These are phyloP conservation scores for Cystoisospora suis DNA, from an alignment of 169 alveolate species.

Conservation along the genomic window DNA sequence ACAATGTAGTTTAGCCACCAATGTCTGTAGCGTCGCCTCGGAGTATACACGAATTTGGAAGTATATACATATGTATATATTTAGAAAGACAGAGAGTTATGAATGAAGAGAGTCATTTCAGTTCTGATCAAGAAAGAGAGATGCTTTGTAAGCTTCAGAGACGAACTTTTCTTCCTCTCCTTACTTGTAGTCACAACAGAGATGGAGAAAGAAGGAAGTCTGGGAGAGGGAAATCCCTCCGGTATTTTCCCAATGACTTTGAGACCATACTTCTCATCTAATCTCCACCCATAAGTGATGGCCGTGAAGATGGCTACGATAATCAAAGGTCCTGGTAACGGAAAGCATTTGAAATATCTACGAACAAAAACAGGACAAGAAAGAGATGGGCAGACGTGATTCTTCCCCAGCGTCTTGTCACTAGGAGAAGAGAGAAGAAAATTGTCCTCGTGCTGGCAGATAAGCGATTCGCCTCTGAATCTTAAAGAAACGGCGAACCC, in stretches of 20 bases:
- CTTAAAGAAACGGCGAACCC: too few relatives aligned
- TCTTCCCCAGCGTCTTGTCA: too few relatives aligned
- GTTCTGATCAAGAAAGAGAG: too few relatives aligned
- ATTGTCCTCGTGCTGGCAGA: neutral
- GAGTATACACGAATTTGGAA: too few relatives aligned
- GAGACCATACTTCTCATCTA: conserved; percentile 35
- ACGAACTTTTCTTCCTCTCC: too few relatives aligned
- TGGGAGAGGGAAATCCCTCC: conserved; percentile 62
- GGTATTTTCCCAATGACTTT: conserved; percentile 57
- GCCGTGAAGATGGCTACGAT: conserved; percentile 52
- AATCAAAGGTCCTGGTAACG: conserved; percentile 61
- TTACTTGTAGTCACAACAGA: neutral
- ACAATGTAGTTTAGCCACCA: too few relatives aligned
- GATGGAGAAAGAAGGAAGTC: conserved; percentile 48
- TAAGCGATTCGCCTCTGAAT: too few relatives aligned
- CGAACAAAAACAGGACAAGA: neutral
- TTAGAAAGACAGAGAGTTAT: too few relatives aligned
- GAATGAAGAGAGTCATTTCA: too few relatives aligned
- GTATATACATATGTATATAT: too few relatives aligned
- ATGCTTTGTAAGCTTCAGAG: too few relatives aligned
- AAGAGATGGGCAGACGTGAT: neutral
- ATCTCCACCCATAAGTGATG: conserved; percentile 22
- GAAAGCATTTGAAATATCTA: conserved; percentile 62
- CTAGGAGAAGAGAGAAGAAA: neutral
- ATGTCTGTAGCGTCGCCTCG: too few relatives aligned